Evolutionary conservation across 2,329 filamentous ascomycete species (phyloP).

Genomic region (Hypoxylon sp.): DNA sequence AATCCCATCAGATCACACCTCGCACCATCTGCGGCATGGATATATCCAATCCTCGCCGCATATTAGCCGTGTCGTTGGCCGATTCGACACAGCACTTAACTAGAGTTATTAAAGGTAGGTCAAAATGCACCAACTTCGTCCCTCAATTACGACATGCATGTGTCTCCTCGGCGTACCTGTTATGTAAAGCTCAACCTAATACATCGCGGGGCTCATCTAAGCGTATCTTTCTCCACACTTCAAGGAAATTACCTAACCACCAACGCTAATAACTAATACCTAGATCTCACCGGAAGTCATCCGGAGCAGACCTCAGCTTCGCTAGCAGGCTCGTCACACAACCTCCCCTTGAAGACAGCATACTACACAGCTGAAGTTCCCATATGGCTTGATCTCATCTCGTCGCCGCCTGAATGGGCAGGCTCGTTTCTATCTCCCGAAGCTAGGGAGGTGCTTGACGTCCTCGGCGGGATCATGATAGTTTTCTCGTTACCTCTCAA

Average conservation of each 20-base stretch:
- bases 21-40: slow-evolving; percentile 53
- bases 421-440: slow-evolving; percentile 71
- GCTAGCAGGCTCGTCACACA: slow-evolving; percentile 73
- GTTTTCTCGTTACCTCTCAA: slow-evolving; percentile 63
- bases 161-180: not conserved
- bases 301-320: slow-evolving; percentile 59
- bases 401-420: slow-evolving; percentile 68
- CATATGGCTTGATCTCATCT: slow-evolving; percentile 76
- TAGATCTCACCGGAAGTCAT: slow-evolving; percentile 68
- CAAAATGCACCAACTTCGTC: no score
- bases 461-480: slow-evolving; percentile 72
- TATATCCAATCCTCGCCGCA: slow-evolving; percentile 67
- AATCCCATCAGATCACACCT: slow-evolving; percentile 18
- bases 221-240: slow-evolving; percentile 2
- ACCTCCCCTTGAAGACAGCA: slow-evolving; percentile 67
- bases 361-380: slow-evolving; percentile 75
- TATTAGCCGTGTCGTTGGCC: slow-evolving; percentile 70
- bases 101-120: slow-evolving; percentile 67
- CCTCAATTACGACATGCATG: not conserved
- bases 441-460: slow-evolving; percentile 73
- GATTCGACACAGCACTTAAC: slow-evolving; percentile 63
- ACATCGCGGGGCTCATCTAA: slow-evolving; percentile 1
- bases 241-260: not conserved
- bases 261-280: slow-evolving; percentile 39
- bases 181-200: slow-evolving; percentile 4